Conservation (phyloP, 176 grass and related monocot species). For the Poa annua region DNA sequence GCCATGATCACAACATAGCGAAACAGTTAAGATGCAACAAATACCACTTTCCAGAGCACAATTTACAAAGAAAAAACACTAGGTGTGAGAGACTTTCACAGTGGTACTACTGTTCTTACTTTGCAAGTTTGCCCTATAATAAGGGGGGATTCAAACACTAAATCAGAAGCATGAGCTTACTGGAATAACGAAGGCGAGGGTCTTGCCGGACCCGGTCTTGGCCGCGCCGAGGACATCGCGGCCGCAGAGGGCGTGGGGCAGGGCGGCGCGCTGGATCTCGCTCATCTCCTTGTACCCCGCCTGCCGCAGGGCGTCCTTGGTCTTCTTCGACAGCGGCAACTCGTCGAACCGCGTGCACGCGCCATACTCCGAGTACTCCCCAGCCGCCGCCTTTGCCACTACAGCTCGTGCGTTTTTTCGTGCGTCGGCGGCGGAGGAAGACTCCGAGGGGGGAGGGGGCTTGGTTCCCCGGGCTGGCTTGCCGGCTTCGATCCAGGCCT, state of each 20-base stretch:
- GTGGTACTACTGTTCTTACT: neutral
- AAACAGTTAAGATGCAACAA: conserved; percentile 17
- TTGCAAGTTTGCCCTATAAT: neutral
- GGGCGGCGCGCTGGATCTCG: conserved; percentile 82
- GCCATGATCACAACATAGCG: conserved; percentile 18
- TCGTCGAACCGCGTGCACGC: conserved; percentile 73
- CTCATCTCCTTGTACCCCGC: conserved; percentile 75
- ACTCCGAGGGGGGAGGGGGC: conserved; percentile 52
- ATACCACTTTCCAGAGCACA: neutral
- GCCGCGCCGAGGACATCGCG: conserved; percentile 85
- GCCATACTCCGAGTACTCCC: conserved; percentile 56
- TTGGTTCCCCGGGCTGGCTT: conserved; percentile 70
- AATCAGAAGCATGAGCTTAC: conserved; percentile 40
- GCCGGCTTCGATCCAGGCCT: conserved; percentile 79
- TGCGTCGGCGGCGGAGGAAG: conserved; percentile 26
- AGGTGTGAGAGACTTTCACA: neutral
- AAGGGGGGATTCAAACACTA: conserved; percentile 4
- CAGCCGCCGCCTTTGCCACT: neutral
- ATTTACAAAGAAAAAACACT: conserved; percentile 8
- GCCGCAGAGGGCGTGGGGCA: conserved; percentile 85
- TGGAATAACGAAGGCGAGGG: conserved; percentile 88
- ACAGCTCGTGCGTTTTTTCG: neutral
- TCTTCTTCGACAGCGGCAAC: conserved; percentile 73
- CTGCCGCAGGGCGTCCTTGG: conserved; percentile 64
- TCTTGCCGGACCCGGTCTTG: conserved; percentile 95